phyloP scores from a whole-genome alignment of 148 eudicot species.

The Arctostaphylos glauca region DNA sequence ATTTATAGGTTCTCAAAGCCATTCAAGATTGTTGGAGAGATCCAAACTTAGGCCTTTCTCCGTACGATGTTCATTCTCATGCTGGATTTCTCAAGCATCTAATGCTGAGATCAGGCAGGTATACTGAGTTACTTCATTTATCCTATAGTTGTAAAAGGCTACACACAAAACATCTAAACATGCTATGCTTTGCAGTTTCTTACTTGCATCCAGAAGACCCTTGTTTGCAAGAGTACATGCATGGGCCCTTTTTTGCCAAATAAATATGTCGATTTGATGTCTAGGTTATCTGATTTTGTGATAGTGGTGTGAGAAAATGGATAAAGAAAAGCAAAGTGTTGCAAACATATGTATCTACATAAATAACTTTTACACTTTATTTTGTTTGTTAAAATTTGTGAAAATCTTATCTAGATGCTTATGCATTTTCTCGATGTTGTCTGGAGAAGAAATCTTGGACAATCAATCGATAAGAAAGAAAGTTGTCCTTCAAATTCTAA shows the following conservation, averaged over 20 bases:
- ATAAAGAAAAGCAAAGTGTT: neutral
- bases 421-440: constrained; percentile 8
- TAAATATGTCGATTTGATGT: neutral
- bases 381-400: neutral
- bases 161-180: neutral
- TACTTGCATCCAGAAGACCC: neutral
- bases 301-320: neutral
- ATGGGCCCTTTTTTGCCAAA: neutral
- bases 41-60: constrained; percentile 61
- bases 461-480: neutral
- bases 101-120: constrained; percentile 92
- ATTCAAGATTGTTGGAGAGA: constrained; percentile 91
- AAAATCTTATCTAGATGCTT: neutral
- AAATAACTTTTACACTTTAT: neutral
- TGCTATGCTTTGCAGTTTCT: neutral
- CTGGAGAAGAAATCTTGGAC: constrained; percentile 5
- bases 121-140: constrained; percentile 17
- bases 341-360: neutral
- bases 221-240: neutral
- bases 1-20: constrained; percentile 82
- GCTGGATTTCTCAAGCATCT: constrained; percentile 89
- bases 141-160: neutral
- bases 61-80: constrained; percentile 79
- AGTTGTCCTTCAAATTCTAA: neutral
- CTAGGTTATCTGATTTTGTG: neutral